These are phyloP conservation scores for Trichoderma endophyticum DNA, from an alignment of 2,329 filamentous ascomycete genomes.

Conservation along the genomic window DNA sequence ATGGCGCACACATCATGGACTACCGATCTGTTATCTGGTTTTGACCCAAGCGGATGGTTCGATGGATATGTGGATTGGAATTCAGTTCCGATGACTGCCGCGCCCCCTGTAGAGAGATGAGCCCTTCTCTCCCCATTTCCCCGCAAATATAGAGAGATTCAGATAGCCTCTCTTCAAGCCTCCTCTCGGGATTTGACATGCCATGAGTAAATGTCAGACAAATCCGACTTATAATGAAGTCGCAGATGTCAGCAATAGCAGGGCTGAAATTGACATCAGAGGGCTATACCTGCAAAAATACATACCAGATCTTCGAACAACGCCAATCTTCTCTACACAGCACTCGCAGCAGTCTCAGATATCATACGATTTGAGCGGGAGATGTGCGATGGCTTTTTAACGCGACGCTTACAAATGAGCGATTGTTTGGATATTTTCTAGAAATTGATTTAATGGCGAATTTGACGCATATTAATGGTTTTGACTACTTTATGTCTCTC, in stretches of 20 bases:
- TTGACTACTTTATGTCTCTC: too few relatives aligned
- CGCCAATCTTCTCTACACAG: neutral
- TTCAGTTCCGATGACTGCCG: slow-evolving; percentile 32
- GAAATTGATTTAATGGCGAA: neutral
- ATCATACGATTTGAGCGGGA: neutral
- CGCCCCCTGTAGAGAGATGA: slow-evolving; percentile 28
- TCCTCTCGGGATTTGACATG: neutral
- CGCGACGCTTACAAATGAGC: neutral
- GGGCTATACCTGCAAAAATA: neutral
- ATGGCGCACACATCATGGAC: slow-evolving; percentile 26
- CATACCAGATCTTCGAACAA: too few relatives aligned
- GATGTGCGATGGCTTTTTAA: neutral
- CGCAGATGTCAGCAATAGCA: neutral
- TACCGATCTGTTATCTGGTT: slow-evolving; percentile 32
- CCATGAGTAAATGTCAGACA: neutral
- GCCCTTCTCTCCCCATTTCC: neutral
- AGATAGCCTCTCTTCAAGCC: accelerated
- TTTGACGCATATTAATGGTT: neutral
- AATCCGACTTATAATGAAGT: neutral
- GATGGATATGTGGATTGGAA: slow-evolving; percentile 38
- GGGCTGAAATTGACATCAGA: neutral
- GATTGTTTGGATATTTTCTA: neutral
- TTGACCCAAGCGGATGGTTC: slow-evolving; percentile 36
- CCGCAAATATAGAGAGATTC: neutral
- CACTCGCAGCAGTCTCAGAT: too few relatives aligned